Conservation (phyloP, 2,329 filamentous ascomycete species). For the Geoglossum cookeanum region DNA sequence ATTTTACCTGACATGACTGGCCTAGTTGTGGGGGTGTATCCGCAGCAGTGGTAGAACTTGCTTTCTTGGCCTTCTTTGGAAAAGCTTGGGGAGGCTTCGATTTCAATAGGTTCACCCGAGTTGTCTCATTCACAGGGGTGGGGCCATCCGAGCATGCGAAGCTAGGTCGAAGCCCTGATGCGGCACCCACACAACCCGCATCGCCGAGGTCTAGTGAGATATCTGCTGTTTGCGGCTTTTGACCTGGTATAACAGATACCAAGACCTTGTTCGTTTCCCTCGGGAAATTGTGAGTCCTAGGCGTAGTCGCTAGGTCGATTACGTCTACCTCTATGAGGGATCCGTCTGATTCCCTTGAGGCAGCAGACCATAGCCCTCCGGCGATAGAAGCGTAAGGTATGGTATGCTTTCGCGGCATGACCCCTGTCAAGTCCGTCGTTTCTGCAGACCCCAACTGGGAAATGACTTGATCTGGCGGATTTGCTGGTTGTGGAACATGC, state of each 20-base stretch:
- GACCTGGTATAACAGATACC: background rate
- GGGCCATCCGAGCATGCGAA: background rate
- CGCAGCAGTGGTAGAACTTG: background rate
- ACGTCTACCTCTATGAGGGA: slow-evolving; percentile 43
- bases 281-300: background rate
- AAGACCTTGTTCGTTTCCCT: background rate
- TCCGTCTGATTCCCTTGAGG: slow-evolving; percentile 45
- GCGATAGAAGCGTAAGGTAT: background rate
- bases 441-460: background rate
- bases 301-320: slow-evolving; percentile 29
- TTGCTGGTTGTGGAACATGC: background rate
- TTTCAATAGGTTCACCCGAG: background rate
- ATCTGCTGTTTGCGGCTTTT: background rate
- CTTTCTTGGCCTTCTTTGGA: background rate
- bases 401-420: background rate
- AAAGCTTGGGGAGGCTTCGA: background rate
- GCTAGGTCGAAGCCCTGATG: slow-evolving; percentile 12
- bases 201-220: background rate
- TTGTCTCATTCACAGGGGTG: background rate
- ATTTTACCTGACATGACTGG: background rate
- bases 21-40: background rate
- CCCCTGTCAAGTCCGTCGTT: no score
- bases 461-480: background rate
- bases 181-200: background rate
- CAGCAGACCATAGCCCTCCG: slow-evolving; percentile 47